phyloP scores from a whole-genome alignment of 2,329 filamentous ascomycete genomes.

The Bipolaris oryzae region DNA sequence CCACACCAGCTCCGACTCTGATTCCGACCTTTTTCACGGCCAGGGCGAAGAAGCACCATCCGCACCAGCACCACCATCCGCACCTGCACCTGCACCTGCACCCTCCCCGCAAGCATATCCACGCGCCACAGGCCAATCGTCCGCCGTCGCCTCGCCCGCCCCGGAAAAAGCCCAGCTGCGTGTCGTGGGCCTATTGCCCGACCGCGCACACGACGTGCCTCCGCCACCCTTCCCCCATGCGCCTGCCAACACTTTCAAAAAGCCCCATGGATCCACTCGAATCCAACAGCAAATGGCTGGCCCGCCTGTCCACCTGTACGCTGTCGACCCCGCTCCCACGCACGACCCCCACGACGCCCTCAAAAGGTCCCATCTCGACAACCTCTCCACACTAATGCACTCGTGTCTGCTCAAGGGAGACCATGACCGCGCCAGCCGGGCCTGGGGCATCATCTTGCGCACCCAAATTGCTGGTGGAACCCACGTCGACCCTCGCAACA shows the following conservation, averaged over 20 bases:
- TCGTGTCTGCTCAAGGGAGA: slow-evolving; percentile 73
- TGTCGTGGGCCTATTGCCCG: slow-evolving; percentile 51
- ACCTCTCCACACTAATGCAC: slow-evolving; percentile 73
- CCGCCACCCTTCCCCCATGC: slow-evolving; percentile 54
- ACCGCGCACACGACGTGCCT: slow-evolving; percentile 48
- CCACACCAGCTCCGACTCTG: slow-evolving; percentile 14
- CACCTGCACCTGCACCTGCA: no score
- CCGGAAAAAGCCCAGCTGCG: slow-evolving; percentile 40
- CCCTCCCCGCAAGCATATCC: neutral
- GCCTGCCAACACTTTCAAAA: slow-evolving; percentile 29
- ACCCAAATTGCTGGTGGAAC: slow-evolving; percentile 60
- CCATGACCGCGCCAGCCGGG: slow-evolving; percentile 72
- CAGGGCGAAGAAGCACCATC: no score
- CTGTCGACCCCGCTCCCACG: slow-evolving; percentile 27
- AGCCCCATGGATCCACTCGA: slow-evolving; percentile 24
- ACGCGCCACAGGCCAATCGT: slow-evolving; percentile 21
- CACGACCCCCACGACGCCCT: slow-evolving; percentile 33
- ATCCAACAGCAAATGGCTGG: slow-evolving; percentile 50
- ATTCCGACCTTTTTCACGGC: no score
- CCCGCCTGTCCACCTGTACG: slow-evolving; percentile 51
- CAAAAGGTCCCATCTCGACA: slow-evolving; percentile 64
- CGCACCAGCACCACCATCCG: neutral
- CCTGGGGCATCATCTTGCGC: slow-evolving; percentile 75
- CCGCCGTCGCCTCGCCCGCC: slow-evolving; percentile 24
- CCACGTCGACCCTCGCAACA: slow-evolving; percentile 70